phyloP scores from a whole-genome alignment of 768 basidiomycete species.

The Ramaria sp. region DNA sequence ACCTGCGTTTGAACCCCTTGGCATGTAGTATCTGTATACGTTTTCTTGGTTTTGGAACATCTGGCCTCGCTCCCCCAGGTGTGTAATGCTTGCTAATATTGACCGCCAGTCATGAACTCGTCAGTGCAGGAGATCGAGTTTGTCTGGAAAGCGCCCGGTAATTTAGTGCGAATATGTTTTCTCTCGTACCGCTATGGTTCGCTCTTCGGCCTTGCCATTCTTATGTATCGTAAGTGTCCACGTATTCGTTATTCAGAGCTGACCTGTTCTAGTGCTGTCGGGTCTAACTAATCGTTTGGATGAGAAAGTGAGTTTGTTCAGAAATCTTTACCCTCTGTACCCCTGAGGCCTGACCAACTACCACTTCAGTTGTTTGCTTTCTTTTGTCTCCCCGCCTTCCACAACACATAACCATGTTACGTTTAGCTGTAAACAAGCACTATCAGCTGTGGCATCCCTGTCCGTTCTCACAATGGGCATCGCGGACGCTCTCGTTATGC shows the following conservation, averaged over 20 bases:
- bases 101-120: background rate
- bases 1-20: background rate
- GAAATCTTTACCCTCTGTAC: background rate
- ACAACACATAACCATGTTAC: background rate
- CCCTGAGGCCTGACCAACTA: background rate
- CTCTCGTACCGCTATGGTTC: conserved; percentile 4
- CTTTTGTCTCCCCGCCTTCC: background rate
- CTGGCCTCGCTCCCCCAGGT: conserved; percentile 5
- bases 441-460: background rate
- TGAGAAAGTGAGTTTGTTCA: background rate
- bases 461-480: conserved; percentile 1
- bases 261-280: background rate
- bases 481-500: conserved; percentile 6
- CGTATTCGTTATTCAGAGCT: background rate
- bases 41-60: conserved; percentile 4
- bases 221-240: background rate
- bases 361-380: background rate
- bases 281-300: background rate
- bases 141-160: conserved; percentile 5
- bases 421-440: conserved; percentile 5
- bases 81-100: no score
- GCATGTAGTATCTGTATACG: background rate
- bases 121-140: conserved; percentile 3
- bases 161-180: background rate
- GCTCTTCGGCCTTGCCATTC: background rate